Evolutionary conservation across 495 filamentous ascomycete genomes (phyloP), one percentile per base, ranked within the genome.

Genomic region (Rhypophila decipiens): DNA sequence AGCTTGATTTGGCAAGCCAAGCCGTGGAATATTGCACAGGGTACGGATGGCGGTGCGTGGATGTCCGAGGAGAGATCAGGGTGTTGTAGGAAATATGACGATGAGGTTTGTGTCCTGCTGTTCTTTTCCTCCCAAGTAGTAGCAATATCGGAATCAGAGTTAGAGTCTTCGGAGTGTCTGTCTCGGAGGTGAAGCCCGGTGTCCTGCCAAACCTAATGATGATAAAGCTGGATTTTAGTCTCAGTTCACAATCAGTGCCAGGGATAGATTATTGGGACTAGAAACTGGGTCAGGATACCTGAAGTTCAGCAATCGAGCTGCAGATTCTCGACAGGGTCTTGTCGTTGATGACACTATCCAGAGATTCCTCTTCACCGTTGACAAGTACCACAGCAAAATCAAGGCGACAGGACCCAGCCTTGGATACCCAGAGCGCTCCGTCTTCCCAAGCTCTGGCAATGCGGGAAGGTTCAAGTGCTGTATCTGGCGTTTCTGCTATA

Each of bases 11-110:
- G 31, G 29, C 64, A 67, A 18, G 50, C 50, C 21, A 73, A 42
- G 0, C 61, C 59, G 46, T 59, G 55, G 24, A 73, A 55, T 9
- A 53, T 55, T 45, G 56, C 67, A 12, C 52, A 58, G 10, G 59
- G 55, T 1, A 63, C 40, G 5, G 63, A n/a, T 1, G 35, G 15
- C 3, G 51, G 52, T 5, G 42, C 51, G 11, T 56, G 57, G 46
- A 50, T 48, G 5, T 56, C 54, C 1, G 56, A 60, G 0, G 59
- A 58, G 15, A 62, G 50, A 21, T 62, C 56, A 5, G 54, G 57
- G 29, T 64, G 61, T 11, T 52, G 54, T 0, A 64, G 47, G 22
- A 64, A 62, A 21, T 52, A 64, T 3, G 59, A 47, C 21, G 50
- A 23, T 0, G 46, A 7, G 19, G 21, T 3, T 20, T n/a, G n/a